Base-by-base conservation (phyloP, 805 yeast species). In the Saturnispora zaruensis region DNA sequence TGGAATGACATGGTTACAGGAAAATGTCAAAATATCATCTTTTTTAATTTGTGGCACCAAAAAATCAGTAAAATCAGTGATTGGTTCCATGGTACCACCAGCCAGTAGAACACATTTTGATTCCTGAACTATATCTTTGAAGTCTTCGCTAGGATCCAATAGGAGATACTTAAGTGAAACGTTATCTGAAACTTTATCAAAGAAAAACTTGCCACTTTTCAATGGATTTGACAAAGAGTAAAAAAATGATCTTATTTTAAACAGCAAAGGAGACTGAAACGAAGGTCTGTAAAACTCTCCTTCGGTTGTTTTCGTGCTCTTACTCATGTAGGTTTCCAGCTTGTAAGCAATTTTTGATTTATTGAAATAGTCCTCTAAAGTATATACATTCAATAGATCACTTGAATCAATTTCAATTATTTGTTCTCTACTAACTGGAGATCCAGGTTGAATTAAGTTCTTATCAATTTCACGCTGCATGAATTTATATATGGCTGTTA, bases 11-110 rank as follows among this genome's bases (percentile, higher is more conserved):
- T 90, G 98, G 37, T 85, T 87, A 68, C 96, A 90, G 3, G 81
- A 72, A 59, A 87, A 84, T 26, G 68, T 71, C 24, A 71, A 66
- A 7, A 86, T 72, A 41, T 74, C 56, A 0, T 64, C 59, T 0
- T 58, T 49, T 0, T 65, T 54, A 2, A 84, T 49, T 41, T 77
- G 73, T 0, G 95, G 95, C 45, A 87, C 78, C 34, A 89, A 66
- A 54, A 74, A 77, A n/a, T 78, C 69, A 5, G 75, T 65, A 61
- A 81, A 85, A 55, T 90, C 96, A n/a, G 71, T 60, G 32, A 81
- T 71, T 0, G 97, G 97, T 60, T 86, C 91, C 96, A 89, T 87
- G 0, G 98, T 90, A 13, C 98, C 98, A 33, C 98, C 98, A 2
- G 96, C 93, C 3, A 90, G 62, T 2, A 91, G 70, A 0, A 90